These are phyloP conservation scores for Botrytis sinoallii DNA, from an alignment of 2,329 filamentous ascomycete species.

Conservation along the genomic window DNA sequence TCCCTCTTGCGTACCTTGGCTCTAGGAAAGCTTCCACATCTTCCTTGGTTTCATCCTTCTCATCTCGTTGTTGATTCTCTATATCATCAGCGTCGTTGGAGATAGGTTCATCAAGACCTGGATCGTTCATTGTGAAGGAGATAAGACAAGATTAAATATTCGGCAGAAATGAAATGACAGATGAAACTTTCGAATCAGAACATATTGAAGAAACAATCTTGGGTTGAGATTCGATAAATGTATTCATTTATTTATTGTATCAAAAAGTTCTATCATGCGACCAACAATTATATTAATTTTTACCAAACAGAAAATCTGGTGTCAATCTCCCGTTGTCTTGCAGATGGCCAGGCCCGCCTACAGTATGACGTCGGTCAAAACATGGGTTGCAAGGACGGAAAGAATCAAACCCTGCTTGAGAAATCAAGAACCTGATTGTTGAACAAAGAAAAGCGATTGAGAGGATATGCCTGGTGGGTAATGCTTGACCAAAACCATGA, in stretches of 20 bases:
- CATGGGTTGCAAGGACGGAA: not conserved
- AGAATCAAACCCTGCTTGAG: not conserved
- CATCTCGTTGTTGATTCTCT: constrained; percentile 30
- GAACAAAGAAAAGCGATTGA: not conserved
- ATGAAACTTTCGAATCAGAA: not conserved
- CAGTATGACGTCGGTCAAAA: not conserved
- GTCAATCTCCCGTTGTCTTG: not conserved
- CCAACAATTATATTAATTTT: not conserved
- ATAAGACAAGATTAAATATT: not conserved
- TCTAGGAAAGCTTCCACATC: constrained; percentile 34
- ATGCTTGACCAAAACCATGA: not conserved
- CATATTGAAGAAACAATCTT: not conserved
- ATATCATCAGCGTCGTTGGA: constrained; percentile 32
- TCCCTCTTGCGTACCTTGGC: constrained; percentile 26
- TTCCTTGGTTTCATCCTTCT: constrained; percentile 29
- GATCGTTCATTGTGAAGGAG: constrained; percentile 35
- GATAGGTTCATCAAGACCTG: constrained; percentile 35
- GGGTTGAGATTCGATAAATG: not conserved
- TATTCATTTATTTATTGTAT: not conserved
- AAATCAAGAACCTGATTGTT: not conserved
- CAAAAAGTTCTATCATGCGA: not conserved
- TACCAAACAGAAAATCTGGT: not conserved
- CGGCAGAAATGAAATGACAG: not conserved
- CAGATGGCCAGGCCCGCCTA: not conserved
- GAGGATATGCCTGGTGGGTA: not conserved